Base-by-base conservation (phyloP, 176 grass and related monocot species). In the Avena sativa region DNA sequence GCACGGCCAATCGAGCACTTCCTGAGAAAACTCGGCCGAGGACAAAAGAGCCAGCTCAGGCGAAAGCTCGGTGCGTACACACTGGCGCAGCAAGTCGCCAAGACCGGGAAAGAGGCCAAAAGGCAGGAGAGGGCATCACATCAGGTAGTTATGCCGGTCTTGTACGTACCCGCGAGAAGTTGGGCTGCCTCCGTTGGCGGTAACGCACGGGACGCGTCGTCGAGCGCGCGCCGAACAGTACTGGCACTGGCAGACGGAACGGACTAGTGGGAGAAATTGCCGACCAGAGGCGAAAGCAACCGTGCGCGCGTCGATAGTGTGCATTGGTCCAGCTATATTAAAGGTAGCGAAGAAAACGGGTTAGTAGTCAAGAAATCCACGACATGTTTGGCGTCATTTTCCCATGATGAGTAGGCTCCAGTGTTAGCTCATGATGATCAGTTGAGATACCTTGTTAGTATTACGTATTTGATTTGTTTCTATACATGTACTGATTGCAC, bases 41-140 rank as follows among this genome's bases (percentile, higher is more conserved):
- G 71, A 10, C 55, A 85, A 55, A 32, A 21, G 26, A 48, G 83
- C 14, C 49, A 57, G 61, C 30, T 30, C 9, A 83, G 21, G 60
- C 34, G 49, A 76, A 85, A 76, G 83, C 5, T 85, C 84, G 9
- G 47, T 26, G 60, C 60, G 15, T 9, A 32, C 20, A 32, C 20
- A 23, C 16, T 9, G 68, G 9, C n/a, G 59, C 61, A 19, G 26
- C 30, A 76, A 43, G 72, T 7, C 26, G 68, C 38, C 68, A 19
- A n/a, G 40, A 46, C 70, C 4, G 19, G 19, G 77, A 43, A 32
- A 47, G 84, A 44, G 8, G 62, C 74, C 16, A 43, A 55, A 51
- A 51, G 47, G 25, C 4, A 34, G 19, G 73, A 3, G 62, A n/a
- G 48, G 53, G 5, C 49, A 76, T 76, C 57, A 10, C 49, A 76